Evolutionary conservation across 768 basidiomycete genomes (phyloP).

Genomic region (Termitomyces sp.): DNA sequence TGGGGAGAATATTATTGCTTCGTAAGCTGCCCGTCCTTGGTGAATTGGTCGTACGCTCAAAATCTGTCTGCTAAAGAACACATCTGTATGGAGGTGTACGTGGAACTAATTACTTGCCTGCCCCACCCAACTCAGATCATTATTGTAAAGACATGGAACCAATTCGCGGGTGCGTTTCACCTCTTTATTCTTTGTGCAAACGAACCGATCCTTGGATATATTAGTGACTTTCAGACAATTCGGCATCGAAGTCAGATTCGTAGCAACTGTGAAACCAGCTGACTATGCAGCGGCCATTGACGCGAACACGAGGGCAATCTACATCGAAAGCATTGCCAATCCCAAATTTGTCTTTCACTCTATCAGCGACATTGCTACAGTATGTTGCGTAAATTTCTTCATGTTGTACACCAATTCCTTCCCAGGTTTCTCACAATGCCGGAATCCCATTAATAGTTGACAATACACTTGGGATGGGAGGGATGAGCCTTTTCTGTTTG

Average conservation of each 20-base stretch:
- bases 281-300: constrained; percentile 39
- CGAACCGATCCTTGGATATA: not conserved
- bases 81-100: constrained; percentile 52
- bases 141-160: constrained; percentile 56
- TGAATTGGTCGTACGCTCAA: constrained; percentile 1
- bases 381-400: not conserved
- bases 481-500: not conserved
- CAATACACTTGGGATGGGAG: constrained; percentile 39
- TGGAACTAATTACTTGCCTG: not conserved
- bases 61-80: constrained; percentile 34
- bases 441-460: constrained; percentile 36
- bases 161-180: constrained; percentile 47
- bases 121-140: not conserved
- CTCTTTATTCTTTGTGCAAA: not conserved
- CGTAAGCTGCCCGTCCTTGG: constrained; percentile 37
- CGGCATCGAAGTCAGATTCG: constrained; percentile 47
- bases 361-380: constrained; percentile 49
- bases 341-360: constrained; percentile 48
- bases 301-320: constrained; percentile 54
- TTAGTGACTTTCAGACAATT: constrained; percentile 48
- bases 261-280: not conserved
- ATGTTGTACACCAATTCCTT: too few species aligned
- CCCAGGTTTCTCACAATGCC: constrained; percentile 47
- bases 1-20: constrained; percentile 79
- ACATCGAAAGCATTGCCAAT: constrained; percentile 57